Conservation (phyloP, 75 land plant genomes). For the Sequoiadendron giganteum region DNA sequence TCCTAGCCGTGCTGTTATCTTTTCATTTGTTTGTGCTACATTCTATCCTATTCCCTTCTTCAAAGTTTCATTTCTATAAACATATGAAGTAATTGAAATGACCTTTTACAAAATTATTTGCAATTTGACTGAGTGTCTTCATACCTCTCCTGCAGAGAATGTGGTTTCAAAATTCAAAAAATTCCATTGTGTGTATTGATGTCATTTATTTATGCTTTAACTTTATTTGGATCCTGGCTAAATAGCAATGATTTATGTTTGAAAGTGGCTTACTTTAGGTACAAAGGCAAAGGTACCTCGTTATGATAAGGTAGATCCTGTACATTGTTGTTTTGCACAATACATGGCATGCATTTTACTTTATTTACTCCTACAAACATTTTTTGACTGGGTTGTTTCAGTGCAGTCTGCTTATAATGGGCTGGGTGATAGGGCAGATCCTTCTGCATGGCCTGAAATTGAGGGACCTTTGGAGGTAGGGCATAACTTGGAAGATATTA, state of each 20-base stretch:
- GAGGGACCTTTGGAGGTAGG: constrained; percentile 88
- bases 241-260: background rate
- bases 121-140: background rate
- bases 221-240: background rate
- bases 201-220: background rate
- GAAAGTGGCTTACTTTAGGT: constrained; percentile 39
- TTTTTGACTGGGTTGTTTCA: background rate
- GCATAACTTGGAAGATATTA: background rate
- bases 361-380: background rate
- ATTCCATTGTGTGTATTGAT: background rate
- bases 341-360: background rate
- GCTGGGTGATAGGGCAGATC: constrained; percentile 86
- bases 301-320: constrained; percentile 74
- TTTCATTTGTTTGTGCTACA: background rate
- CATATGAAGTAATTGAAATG: background rate
- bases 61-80: background rate
- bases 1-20: background rate
- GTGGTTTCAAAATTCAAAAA: background rate
- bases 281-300: constrained; percentile 74
- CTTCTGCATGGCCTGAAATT: constrained; percentile 87
- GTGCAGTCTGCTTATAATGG: constrained; percentile 86
- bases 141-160: background rate
- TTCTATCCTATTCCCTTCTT: background rate
- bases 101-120: background rate
- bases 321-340: background rate